Evolutionary conservation across 345 rosid genomes (phyloP).

Genomic region (Trapa bicornis): DNA sequence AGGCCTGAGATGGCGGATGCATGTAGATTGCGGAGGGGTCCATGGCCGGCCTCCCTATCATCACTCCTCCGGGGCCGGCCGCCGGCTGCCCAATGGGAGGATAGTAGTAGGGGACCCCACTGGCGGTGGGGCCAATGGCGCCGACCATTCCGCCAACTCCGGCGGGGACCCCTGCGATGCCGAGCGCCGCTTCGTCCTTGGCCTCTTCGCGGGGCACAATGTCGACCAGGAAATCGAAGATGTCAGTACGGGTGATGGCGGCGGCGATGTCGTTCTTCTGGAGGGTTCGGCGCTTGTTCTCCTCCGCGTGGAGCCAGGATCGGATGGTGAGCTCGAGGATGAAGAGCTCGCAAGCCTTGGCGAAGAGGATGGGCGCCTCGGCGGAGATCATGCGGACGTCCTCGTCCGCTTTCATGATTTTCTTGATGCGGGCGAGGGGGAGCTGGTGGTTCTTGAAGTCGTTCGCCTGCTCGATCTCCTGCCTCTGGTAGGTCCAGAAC

Average conservation of each 20-base stretch:
- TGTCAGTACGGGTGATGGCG: constrained; percentile 79
- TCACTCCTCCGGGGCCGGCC: constrained; percentile 58
- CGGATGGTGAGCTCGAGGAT: constrained; percentile 87
- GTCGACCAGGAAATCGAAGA: constrained; percentile 83
- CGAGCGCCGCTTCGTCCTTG: constrained; percentile 48
- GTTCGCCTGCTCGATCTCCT: constrained; percentile 82
- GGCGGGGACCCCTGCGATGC: constrained; percentile 16
- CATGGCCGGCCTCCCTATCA: constrained; percentile 74
- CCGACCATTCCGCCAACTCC: constrained; percentile 27
- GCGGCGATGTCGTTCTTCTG: constrained; percentile 96
- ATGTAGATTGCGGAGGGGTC: constrained; percentile 52
- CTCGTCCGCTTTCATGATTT: constrained; percentile 97
- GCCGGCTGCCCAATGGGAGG: constrained; percentile 82
- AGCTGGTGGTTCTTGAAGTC: constrained; percentile 97
- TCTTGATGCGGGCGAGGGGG: constrained; percentile 88
- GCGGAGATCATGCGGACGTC: constrained; percentile 99
- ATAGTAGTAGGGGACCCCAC: constrained; percentile 74
- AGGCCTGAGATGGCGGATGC: constrained; percentile 90
- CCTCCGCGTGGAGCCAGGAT: constrained; percentile 97
- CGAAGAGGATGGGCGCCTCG: constrained; percentile 82
- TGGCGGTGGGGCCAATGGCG: constrained; percentile 50
- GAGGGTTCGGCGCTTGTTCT: constrained; percentile 80
- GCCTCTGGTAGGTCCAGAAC: constrained; percentile 87
- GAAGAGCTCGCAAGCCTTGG: constrained; percentile 95
- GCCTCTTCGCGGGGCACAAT: constrained; percentile 84